phyloP scores from a whole-genome alignment of 2,329 filamentous ascomycete genomes.

The Sporothrix schenckii region DNA sequence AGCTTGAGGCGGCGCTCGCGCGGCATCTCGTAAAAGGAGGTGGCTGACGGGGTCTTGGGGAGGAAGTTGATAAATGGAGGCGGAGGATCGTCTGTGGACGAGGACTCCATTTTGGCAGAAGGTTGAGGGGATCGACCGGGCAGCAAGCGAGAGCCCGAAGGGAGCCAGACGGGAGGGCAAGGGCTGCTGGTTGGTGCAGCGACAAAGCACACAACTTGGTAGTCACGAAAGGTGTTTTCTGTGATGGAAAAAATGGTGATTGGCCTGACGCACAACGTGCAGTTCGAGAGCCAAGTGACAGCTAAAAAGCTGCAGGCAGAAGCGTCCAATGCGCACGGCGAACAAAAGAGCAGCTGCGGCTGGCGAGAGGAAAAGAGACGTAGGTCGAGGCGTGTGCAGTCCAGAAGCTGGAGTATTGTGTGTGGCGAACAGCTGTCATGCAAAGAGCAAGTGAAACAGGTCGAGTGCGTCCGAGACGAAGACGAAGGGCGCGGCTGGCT shows the following conservation, averaged over 20 bases:
- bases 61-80: conserved; percentile 35
- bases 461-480: conserved; percentile 7
- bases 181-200: conserved; percentile 8
- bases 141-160: background rate
- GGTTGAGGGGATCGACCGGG: background rate
- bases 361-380: background rate
- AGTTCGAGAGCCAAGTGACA: too few species aligned
- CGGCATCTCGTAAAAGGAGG: conserved; percentile 37
- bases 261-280: background rate
- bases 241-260: conserved; percentile 7
- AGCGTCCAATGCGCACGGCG: conserved; percentile 11
- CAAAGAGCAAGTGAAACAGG: background rate
- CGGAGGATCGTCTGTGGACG: conserved; percentile 35
- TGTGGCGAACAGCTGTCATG: background rate
- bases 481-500: background rate
- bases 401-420: background rate
- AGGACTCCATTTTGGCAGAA: conserved; percentile 29
- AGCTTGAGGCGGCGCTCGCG: conserved; percentile 55
- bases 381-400: background rate
- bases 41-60: conserved; percentile 34
- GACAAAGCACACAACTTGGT: background rate
- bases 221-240: conserved; percentile 6
- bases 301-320: background rate
- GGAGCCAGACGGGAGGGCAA: background rate
- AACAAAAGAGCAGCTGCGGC: background rate